Evolutionary conservation across 2,329 filamentous ascomycete species (phyloP), one percentile per base, ranked within the genome.

Genomic region (Nannizziopsis barbatae): DNA sequence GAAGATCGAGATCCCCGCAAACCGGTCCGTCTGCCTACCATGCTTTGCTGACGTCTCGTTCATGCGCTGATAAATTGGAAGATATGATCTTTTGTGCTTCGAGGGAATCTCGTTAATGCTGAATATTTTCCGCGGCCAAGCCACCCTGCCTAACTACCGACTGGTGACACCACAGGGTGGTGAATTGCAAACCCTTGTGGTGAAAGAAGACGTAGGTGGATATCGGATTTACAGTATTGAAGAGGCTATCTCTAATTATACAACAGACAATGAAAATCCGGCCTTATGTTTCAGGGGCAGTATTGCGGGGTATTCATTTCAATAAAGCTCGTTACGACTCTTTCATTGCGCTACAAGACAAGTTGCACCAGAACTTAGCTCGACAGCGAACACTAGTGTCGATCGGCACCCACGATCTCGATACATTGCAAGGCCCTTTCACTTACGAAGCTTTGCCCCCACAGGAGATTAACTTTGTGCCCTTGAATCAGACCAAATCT

Each of bases 1-100:
- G 62, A 95, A 95, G 76, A 96, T 98, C 63, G 90, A 96, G 68
- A 94, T 96, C 60, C 88, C 89, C 54, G 90, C 92, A 62, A 96
- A 96, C 71, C 81, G 87, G 71, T 89, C 81, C 70, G 81, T 58
- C 14, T 27, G 47, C 15, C 12, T 18, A 2, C 36, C 12, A n/a
- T 20, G 9, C 7, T 20, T 30, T 2, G 6, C n/a, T 15, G 31
- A 22, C 22, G 11, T 14, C n/a, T 22, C 14, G 14, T 54, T 36
- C 4, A 27, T 27, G 7, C 7, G 57, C 56, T 65, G 52, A 64
- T 50, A 50, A 5, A 12, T 45, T 27, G 40, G 20, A 55, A 71
- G 77, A 69, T 84, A 83, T 75, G 80, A 96, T 62, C 88, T 96
- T 82, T 80, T 98, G 49, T 96, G 90, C 71, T 94, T 94, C 71